Conservation (phyloP, 2,329 filamentous ascomycete genomes). For the Neoscytalidium dimidiatum region DNA sequence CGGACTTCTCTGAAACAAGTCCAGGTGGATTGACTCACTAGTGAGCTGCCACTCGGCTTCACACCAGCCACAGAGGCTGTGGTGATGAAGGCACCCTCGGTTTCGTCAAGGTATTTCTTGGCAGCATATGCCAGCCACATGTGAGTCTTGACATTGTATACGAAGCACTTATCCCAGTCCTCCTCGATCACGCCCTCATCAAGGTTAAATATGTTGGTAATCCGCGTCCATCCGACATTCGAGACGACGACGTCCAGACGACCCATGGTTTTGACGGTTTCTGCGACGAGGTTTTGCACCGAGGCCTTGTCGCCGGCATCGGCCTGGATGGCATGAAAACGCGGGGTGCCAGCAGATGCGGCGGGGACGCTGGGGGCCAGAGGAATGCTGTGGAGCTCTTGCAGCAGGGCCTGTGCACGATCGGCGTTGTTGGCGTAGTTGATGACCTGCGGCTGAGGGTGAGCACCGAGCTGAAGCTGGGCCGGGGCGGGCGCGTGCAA, state of each 20-base stretch:
- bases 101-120: constrained; percentile 59
- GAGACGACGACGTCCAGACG: constrained; percentile 50
- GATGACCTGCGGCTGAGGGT: constrained; percentile 39
- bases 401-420: constrained; percentile 42
- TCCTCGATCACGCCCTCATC: constrained; percentile 59
- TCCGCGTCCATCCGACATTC: constrained; percentile 64
- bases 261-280: constrained; percentile 48
- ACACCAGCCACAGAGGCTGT: constrained; percentile 67
- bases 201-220: constrained; percentile 60
- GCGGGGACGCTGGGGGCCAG: constrained; percentile 26
- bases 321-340: constrained; percentile 47
- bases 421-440: constrained; percentile 50
- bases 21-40: constrained; percentile 30
- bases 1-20: neutral
- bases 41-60: constrained; percentile 61
- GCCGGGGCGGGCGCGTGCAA: neutral
- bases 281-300: constrained; percentile 45
- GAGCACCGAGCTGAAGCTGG: neutral
- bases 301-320: constrained; percentile 47
- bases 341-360: constrained; percentile 32
- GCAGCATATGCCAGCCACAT: constrained; percentile 58
- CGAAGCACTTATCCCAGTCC: constrained; percentile 68
- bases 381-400: constrained; percentile 44
- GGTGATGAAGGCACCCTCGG: constrained; percentile 63
- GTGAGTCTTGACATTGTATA: constrained; percentile 60